phyloP scores from a whole-genome alignment of 345 rosid species.

The Aquilaria yunnanensis region DNA sequence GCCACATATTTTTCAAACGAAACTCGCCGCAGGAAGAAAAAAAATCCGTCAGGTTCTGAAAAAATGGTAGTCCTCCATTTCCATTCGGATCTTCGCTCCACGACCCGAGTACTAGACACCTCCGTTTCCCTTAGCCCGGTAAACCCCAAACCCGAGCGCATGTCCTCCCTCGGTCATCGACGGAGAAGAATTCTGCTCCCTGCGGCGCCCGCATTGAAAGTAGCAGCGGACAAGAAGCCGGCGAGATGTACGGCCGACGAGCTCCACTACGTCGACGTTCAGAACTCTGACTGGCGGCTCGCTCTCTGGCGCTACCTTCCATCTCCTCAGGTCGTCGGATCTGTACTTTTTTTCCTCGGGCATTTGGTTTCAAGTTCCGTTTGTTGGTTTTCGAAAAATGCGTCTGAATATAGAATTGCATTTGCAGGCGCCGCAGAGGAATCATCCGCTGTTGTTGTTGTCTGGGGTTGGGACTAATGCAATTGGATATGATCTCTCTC shows the following conservation, averaged over 20 bases:
- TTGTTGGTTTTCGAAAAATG: too few species aligned
- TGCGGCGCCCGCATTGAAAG: slow-evolving; percentile 1
- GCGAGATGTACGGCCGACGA: slow-evolving; percentile 80
- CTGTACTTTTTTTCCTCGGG: not conserved
- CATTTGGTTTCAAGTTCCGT: too few species aligned
- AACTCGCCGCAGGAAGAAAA: too few species aligned
- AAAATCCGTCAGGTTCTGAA: too few species aligned
- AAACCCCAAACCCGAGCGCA: not conserved
- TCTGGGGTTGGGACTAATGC: slow-evolving; percentile 82
- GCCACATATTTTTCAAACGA: too few species aligned
- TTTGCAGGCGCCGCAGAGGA: slow-evolving; percentile 45
- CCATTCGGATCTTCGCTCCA: slow-evolving; percentile 2
- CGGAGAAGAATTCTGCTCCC: not conserved
- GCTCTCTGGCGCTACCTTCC: slow-evolving; percentile 95
- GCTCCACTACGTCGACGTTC: slow-evolving; percentile 70
- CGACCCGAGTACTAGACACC: not conserved
- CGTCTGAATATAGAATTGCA: not conserved
- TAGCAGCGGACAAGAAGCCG: slow-evolving; percentile 18
- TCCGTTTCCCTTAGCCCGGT: not conserved
- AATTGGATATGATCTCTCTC: slow-evolving; percentile 35
- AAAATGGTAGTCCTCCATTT: slow-evolving; percentile 1
- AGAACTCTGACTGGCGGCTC: slow-evolving; percentile 73
- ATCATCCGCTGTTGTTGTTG: slow-evolving; percentile 66
- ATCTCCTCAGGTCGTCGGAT: slow-evolving; percentile 19
- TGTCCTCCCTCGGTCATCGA: not conserved